Conservation (phyloP, 208 protist genomes). For the Porcisia deanei region DNA sequence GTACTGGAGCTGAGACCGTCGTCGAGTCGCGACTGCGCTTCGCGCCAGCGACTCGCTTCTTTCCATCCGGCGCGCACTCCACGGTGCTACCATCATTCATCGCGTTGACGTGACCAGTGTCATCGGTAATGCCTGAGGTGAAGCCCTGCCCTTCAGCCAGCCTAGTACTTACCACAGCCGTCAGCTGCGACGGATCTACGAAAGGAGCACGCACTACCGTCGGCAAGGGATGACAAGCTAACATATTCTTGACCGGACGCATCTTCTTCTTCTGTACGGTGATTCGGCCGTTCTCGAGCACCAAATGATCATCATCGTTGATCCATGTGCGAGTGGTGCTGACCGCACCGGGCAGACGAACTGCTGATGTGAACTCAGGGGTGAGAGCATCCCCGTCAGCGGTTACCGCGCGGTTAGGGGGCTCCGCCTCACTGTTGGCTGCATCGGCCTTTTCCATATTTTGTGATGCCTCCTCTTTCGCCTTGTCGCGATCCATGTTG, state of each 20-base stretch:
- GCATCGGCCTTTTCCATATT: neutral
- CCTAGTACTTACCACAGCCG: neutral
- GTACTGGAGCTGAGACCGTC: neutral
- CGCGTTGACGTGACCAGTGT: neutral
- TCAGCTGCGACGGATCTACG: neutral
- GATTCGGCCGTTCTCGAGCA: constrained; percentile 27
- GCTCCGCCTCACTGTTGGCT: neutral
- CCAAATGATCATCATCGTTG: constrained; percentile 27
- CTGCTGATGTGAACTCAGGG: neutral
- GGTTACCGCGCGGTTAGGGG: neutral
- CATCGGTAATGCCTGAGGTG: neutral
- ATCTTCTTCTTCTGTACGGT: constrained; percentile 19
- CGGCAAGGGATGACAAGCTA: constrained; percentile 17
- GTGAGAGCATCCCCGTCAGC: neutral
- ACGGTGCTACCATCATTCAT: neutral
- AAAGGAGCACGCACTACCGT: constrained; percentile 11
- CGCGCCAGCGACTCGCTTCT: neutral
- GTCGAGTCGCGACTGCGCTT: constrained; percentile 13
- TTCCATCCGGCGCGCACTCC: neutral
- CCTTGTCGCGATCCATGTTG: neutral
- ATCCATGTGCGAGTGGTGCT: constrained; percentile 23
- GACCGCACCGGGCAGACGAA: neutral
- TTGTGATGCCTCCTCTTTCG: neutral
- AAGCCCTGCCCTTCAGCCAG: neutral
- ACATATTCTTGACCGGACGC: constrained; percentile 6